Evolutionary conservation across 2,329 filamentous ascomycete genomes (phyloP), one percentile per base, ranked within the genome.

Genomic region (Fusarium irregulare): DNA sequence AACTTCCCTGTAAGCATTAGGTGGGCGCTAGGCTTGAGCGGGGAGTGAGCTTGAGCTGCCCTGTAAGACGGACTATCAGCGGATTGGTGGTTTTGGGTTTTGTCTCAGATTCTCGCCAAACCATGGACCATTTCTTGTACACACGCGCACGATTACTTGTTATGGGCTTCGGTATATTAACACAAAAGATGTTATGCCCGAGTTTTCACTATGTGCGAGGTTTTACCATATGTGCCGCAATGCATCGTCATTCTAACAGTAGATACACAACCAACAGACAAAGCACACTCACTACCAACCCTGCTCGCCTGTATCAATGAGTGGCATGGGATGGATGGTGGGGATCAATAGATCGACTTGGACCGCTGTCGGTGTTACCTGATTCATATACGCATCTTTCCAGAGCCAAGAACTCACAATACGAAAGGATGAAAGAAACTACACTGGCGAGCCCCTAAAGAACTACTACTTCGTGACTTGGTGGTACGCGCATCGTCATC

Each of bases 51-150:
- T 64, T 32, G 44, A 30, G 58, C 57, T 63, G 64, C 60, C 55
- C 45, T 67, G 70, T 56, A 47, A 62, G 66, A 61, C 58, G 44
- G 41, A 30, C 46, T 59, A 61, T 56, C 53, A 32, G 51, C 47
- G 60, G 53, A 44, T 57, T 64, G 62, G 56, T 48, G 53, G 67
- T 48, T 70, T 71, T 71, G 56, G 37, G 56, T 51, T 12, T 18
- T 66, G 68, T 71, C 68, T 71, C 68, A 65, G 63, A 70, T 65
- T 68, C 60, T 49, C 57, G 64, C 40, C 54, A 67, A 63, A 51
- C 20, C 50, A 46, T 28, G 28, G 28, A 28, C 34, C 23, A 42
- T 12, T 20, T 44, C 40, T 58, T 37, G 25, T 51, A 56, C 32
- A 51, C 67, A 70, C 50, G 61, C 61, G 56, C 44, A 56, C 32